phyloP scores from a whole-genome alignment of 306 rosid species.

The Cicer arietinum region DNA sequence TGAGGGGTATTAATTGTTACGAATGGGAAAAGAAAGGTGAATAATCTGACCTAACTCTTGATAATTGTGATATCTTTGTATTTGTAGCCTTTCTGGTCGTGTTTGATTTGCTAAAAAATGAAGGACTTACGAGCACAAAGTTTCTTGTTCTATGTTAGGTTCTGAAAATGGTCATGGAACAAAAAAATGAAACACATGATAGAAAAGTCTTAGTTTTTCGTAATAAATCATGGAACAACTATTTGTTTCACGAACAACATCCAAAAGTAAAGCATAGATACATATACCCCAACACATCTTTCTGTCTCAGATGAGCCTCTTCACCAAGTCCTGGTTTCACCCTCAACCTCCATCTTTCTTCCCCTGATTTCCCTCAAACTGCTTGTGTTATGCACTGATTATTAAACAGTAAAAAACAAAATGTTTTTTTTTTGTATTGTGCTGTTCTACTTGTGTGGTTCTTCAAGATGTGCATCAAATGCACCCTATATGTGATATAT shows the following conservation, averaged over 20 bases:
- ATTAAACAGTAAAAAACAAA: background rate
- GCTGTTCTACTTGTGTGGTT: background rate
- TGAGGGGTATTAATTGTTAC: background rate
- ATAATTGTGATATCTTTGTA: background rate
- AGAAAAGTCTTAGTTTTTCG: background rate
- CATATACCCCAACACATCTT: background rate
- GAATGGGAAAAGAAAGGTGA: background rate
- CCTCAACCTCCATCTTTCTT: background rate
- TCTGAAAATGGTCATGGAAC: constrained; percentile 6
- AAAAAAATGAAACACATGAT: background rate
- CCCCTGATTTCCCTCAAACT: background rate
- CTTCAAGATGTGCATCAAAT: background rate
- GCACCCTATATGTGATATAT: background rate
- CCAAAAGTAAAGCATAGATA: background rate
- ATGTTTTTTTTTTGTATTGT: background rate
- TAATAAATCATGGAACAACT: constrained; percentile 17
- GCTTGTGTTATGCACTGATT: background rate
- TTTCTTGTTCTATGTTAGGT: background rate
- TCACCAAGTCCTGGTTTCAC: background rate
- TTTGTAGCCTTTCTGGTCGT: background rate
- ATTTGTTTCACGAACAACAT: background rate
- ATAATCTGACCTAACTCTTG: background rate
- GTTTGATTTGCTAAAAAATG: constrained; percentile 21
- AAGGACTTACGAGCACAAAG: background rate
- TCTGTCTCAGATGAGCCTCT: background rate